phyloP scores from a whole-genome alignment of 2,329 filamentous ascomycete genomes.

The Nemania sp. region DNA sequence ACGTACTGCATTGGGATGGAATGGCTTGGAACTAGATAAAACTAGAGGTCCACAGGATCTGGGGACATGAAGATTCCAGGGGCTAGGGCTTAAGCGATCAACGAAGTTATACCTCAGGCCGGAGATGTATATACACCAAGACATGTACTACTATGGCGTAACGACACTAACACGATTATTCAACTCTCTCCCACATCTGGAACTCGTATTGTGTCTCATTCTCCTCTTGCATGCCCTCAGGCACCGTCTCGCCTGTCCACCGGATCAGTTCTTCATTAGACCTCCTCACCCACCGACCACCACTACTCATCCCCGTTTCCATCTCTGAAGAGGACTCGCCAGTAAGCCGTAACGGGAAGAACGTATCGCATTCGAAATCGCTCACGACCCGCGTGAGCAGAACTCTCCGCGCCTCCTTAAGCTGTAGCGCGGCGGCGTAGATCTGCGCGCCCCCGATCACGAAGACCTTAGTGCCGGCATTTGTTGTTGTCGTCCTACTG shows the following conservation, averaged over 20 bases:
- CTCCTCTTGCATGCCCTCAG: slow-evolving; percentile 62
- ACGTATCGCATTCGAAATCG: slow-evolving; percentile 77
- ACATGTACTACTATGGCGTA: slow-evolving; percentile 19
- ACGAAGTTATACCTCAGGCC: neutral
- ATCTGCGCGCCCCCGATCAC: slow-evolving; percentile 90
- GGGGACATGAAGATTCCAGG: slow-evolving; percentile 14
- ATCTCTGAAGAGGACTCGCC: slow-evolving; percentile 38
- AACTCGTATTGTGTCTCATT: slow-evolving; percentile 69
- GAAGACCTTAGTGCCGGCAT: slow-evolving; percentile 62
- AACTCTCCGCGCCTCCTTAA: slow-evolving; percentile 62
- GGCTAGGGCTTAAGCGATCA: slow-evolving; percentile 1
- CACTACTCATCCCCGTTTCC: slow-evolving; percentile 18
- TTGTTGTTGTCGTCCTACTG: slow-evolving; percentile 39
- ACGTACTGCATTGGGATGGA: no score
- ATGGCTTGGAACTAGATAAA: no score
- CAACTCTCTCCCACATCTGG: slow-evolving; percentile 70
- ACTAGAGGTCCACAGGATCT: neutral
- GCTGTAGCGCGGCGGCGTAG: slow-evolving; percentile 70
- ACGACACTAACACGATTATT: slow-evolving; percentile 25
- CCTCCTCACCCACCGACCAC: slow-evolving; percentile 56
- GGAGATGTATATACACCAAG: slow-evolving; percentile 26
- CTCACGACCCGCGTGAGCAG: slow-evolving; percentile 69
- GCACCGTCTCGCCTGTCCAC: slow-evolving; percentile 69
- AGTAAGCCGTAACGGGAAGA: slow-evolving; percentile 66
- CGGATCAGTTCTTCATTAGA: slow-evolving; percentile 56